Base-by-base conservation (phyloP, 768 basidiomycete genomes). In the Boletus edulis region DNA sequence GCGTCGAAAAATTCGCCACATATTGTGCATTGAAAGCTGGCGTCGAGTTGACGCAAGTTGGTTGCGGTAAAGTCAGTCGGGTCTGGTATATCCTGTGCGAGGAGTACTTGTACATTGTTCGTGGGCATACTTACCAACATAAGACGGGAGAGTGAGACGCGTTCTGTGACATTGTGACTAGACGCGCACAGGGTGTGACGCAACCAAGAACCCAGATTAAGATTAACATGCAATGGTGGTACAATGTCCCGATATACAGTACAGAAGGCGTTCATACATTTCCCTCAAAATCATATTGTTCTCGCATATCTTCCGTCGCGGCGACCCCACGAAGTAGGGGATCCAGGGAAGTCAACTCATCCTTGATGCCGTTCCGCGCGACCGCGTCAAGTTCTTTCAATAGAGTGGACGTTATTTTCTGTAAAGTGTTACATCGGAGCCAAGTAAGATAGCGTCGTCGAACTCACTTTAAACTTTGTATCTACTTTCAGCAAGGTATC, bases 301-400 rank as follows among this genome's bases (percentile, higher is more conserved):
- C 77, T 52, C 69, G 65, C 32, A 56, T 57, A 41, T 73, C 73
- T 44, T 75, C 76, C 15, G 71, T 60, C 18, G 60, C 66, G 2
- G 70, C 70, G 43, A 83, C 76, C 60, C 87, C 89, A 41, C 86
- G 76, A 50, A 93, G 75, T 34, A 91, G 67, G 27, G 91, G 91
- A 70, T 91, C 89, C 43, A 94, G 78, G 24, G 89, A 88, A 17
- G 87, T 84, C 37, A 94, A 75, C 70, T 94, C 91, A 53, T 91
- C 88, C 69, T 81, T 86, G 68, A 94, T 94, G 14, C 83, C 82
- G 46, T 84, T 85, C 55, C 91, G 79, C 46, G 92, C 91, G 45
- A 91, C 83, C 39, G 80, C 77, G 71, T 95, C 93, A 22, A 96
- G 81, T 60, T 95, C 93, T 69, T 93, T 94, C 54, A 93, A 72